These are phyloP conservation scores for Sarocladium brachiariae DNA, from an alignment of 2,329 filamentous ascomycete species.

Conservation along the genomic window DNA sequence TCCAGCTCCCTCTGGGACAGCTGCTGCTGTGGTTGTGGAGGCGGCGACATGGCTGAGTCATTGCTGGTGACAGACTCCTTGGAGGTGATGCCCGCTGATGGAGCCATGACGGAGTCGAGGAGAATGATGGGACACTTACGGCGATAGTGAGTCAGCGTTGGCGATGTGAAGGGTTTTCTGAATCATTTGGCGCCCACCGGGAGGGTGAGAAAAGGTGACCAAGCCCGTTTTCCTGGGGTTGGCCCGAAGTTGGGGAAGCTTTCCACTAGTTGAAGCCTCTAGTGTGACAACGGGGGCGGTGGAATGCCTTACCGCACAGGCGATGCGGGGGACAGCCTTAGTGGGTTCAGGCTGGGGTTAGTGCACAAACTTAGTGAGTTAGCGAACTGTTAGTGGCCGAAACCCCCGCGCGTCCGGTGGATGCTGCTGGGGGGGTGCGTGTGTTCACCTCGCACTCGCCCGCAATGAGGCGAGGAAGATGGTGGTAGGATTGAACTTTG, in stretches of 20 bases:
- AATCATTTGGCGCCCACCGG: conserved; percentile 8
- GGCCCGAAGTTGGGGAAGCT: too few species aligned
- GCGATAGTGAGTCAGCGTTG: conserved; percentile 6
- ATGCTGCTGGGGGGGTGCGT: too few species aligned
- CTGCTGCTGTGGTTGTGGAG: background rate
- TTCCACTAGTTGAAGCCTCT: background rate
- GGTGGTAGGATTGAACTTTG: too few species aligned
- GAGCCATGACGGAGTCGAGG: background rate
- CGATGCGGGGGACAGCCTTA: conserved; percentile 3
- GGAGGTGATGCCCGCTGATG: background rate
- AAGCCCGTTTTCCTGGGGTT: too few species aligned
- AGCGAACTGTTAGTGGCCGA: background rate
- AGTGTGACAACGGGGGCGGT: background rate
- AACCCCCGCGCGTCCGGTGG: too few species aligned
- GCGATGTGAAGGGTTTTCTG: background rate
- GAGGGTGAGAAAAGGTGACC: background rate
- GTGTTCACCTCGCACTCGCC: too few species aligned
- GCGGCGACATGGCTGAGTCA: conserved; percentile 3
- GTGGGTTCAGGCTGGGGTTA: background rate
- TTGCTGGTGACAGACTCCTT: background rate
- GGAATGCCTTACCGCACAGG: background rate
- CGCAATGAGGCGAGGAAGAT: too few species aligned
- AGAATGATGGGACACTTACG: background rate
- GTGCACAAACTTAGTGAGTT: background rate
- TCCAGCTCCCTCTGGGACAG: conserved; percentile 16